Evolutionary conservation across 1,139 yeast species (phyloP).

Genomic region (Diutina pseudorugosa): DNA sequence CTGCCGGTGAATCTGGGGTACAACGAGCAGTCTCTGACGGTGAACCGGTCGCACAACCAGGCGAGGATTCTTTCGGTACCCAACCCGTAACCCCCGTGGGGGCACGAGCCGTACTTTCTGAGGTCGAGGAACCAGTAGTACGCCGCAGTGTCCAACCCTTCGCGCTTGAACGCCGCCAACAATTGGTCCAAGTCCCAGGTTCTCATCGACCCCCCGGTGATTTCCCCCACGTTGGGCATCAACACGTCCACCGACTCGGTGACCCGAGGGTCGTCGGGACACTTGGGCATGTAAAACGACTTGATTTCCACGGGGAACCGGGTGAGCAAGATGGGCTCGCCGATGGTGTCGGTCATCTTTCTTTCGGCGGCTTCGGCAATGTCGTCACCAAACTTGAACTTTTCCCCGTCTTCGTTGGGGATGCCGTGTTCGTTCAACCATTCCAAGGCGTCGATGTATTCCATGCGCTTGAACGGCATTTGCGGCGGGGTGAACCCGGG

Average conservation of each 20-base stretch:
- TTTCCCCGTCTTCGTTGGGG: conserved; percentile 87
- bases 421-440: conserved; percentile 96
- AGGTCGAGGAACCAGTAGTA: conserved; percentile 97
- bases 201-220: conserved; percentile 99
- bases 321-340: conserved; percentile 81
- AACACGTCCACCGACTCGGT: conserved; percentile 96
- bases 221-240: conserved; percentile 98
- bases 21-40: conserved; percentile 94
- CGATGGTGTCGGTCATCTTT: conserved; percentile 91
- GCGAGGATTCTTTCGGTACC: conserved; percentile 98
- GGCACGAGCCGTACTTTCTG: conserved; percentile 94
- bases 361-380: conserved; percentile 99
- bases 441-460: conserved; percentile 79
- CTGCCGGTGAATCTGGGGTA: conserved; percentile 98
- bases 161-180: conserved; percentile 84
- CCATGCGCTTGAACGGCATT: conserved; percentile 84
- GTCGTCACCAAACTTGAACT: conserved; percentile 94
- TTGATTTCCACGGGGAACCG: conserved; percentile 96
- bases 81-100: conserved; percentile 98
- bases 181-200: conserved; percentile 73
- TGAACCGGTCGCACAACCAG: conserved; percentile 95
- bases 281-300: conserved; percentile 95
- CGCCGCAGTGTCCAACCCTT: conserved; percentile 62
- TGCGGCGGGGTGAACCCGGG: conserved; percentile 77
- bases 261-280: conserved; percentile 81